Base-by-base conservation (phyloP, 768 basidiomycete species). In the Lanmaoa pseudosensibilis region DNA sequence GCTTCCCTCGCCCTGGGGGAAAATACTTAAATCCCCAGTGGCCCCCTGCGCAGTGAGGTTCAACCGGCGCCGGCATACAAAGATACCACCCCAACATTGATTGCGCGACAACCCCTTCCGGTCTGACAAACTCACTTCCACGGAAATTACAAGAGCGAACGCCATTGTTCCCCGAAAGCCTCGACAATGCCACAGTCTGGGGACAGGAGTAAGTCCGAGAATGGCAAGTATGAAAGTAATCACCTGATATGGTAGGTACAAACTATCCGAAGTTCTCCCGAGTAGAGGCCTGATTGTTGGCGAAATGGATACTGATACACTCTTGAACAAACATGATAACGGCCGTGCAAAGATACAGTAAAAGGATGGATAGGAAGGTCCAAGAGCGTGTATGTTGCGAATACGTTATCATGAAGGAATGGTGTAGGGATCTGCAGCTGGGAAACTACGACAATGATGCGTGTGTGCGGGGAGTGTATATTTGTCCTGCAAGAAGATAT, bases 171-270 rank as follows among this genome's bases (percentile, higher is more conserved):
- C 40, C 16, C 27, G n/a, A 25, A 46, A 47, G 21, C 39, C 34
- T 45, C 25, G 44, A 55, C 30, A 50, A 19, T 11, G 16, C 40
- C 39, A 46, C 16, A 21, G 32, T 32, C 19, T 25, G 41, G 47
- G 32, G 39, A 69, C 45, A 69, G 59, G 56, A 55, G 58, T 61
- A 38, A 59, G 53, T 25, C 52, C 58, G 44, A 56, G 52, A 66
- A 57, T 48, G 38, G 72, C 43, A 73, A 23, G 50, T n/a, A 57
- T 66, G 52, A 73, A 71, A 49, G 59, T 15, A 72, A 63, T 62
- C 60, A 56, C 70, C 68, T 61, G 23, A 68, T 68, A 63, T 62
- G 61, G 70, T 34, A 68, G 50, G 53, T 49, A 56, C 58, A 60
- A 68, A 61, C 47, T 30, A 45, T 41, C 46, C 43, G 27, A 46